These are phyloP conservation scores for Chloromonas sp. DNA, from an alignment of 163 green algal genomes.

Conservation along the genomic window DNA sequence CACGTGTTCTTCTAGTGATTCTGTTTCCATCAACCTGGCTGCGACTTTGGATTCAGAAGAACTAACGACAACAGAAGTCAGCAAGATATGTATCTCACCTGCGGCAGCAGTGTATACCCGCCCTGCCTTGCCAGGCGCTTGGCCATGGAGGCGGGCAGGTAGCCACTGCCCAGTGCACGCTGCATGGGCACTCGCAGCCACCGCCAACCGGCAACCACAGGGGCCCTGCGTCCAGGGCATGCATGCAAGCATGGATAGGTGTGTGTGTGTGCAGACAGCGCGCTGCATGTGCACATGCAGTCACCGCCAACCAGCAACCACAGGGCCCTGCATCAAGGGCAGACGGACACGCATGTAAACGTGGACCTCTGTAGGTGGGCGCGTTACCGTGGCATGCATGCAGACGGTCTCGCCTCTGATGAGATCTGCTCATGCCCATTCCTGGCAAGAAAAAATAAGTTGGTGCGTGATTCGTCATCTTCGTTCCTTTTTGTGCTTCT, in stretches of 20 bases:
- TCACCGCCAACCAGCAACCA: not conserved
- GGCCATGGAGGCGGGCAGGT: slow-evolving; percentile 1
- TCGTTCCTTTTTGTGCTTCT: too few relatives aligned
- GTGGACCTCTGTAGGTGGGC: too few relatives aligned
- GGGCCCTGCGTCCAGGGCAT: not conserved
- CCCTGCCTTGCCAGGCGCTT: not conserved
- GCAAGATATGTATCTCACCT: not conserved
- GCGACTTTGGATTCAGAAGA: too few relatives aligned
- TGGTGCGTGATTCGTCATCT: too few relatives aligned
- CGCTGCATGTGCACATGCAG: not conserved
- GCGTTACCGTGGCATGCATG: too few relatives aligned
- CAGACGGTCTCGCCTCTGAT: too few relatives aligned
- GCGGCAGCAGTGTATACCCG: not conserved
- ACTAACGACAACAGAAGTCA: too few relatives aligned
- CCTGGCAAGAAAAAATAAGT: too few relatives aligned
- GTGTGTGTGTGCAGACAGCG: not conserved
- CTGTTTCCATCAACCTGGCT: too few relatives aligned
- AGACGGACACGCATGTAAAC: not conserved
- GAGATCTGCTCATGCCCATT: too few relatives aligned
- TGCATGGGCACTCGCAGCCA: not conserved
- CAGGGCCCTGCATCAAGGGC: not conserved
- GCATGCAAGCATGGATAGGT: not conserved
- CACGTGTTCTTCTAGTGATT: too few relatives aligned
- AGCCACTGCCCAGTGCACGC: not conserved
- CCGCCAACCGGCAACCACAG: not conserved